These are phyloP conservation scores for Sporopachydermia lactativora DNA, from an alignment of 805 yeast species.

Conservation along the genomic window DNA sequence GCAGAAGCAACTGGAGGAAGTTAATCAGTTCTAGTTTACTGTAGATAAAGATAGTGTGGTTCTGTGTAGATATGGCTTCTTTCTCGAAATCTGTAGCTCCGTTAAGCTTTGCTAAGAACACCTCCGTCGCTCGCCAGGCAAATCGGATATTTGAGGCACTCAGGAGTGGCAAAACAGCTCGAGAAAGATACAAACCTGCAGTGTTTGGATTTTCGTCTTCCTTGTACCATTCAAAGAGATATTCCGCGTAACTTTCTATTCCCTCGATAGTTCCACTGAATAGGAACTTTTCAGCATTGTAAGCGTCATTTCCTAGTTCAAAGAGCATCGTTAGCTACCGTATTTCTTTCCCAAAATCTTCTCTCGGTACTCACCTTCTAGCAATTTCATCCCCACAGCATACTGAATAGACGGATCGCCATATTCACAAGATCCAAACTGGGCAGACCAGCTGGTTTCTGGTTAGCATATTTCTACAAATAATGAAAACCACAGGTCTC, in stretches of 20 bases:
- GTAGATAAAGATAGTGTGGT: slow-evolving; percentile 22
- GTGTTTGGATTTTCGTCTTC: slow-evolving; percentile 15
- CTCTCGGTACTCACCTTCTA: slow-evolving; percentile 20
- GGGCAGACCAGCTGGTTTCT: slow-evolving; percentile 41
- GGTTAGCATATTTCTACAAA: not conserved
- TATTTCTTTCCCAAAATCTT: no score
- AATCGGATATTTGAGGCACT: slow-evolving; percentile 51
- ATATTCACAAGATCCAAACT: slow-evolving; percentile 31
- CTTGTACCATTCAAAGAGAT: slow-evolving; percentile 34
- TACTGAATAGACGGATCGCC: slow-evolving; percentile 73
- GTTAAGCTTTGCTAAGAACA: slow-evolving; percentile 23
- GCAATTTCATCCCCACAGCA: slow-evolving; percentile 53
- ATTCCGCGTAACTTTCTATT: slow-evolving; percentile 29
- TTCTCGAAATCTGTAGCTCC: slow-evolving; percentile 11
- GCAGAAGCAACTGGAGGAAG: slow-evolving; percentile 53
- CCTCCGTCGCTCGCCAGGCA: slow-evolving; percentile 28
- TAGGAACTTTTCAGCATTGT: slow-evolving; percentile 63
- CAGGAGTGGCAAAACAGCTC: slow-evolving; percentile 68
- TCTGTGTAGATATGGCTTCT: slow-evolving; percentile 15
- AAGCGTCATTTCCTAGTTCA: slow-evolving; percentile 28
- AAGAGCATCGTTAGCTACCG: no score
- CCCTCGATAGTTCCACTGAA: slow-evolving; percentile 47
- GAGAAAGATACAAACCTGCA: slow-evolving; percentile 24
- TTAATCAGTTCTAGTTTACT: slow-evolving; percentile 39
- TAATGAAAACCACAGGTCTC: not conserved